Evolutionary conservation across 345 rosid species (phyloP), one percentile per base, ranked within the genome.

Genomic region (Citrus glauca): DNA sequence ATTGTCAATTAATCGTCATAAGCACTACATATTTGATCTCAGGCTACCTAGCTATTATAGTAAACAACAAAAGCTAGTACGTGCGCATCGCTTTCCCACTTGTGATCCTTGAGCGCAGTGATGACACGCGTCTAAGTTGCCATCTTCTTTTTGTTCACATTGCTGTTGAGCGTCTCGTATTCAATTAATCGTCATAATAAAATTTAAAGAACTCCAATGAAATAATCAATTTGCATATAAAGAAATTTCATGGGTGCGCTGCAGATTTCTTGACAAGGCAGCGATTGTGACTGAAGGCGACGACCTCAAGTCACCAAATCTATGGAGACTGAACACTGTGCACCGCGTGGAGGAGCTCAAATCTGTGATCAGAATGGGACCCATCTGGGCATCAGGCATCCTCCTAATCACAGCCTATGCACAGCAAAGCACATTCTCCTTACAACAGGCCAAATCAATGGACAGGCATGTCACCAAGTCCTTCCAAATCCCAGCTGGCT

Each of bases 321-420:
- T 84, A 16, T 86, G 91, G 91, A 79, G 84, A 24, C 73, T 88
- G n/a, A 88, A 81, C 82, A 88, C 89, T 11, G 84, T 88, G 0
- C 91, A 88, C 66, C 77, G 91, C 59, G 89, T 88, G 2, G 91
- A 88, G 61, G 91, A 88, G 55, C 71, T 88, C 0, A 88, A 88
- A 81, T 81, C 82, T 10, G 35, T 88, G 13, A 71, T 88, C 66
- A 77, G 88, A 74, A 84, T 88, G 91, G 83, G 85, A 71, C 91
- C 91, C 1, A 88, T 88, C 16, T 83, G 91, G 91, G 91, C 85
- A 17, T 81, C 89, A 16, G 91, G 91, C 37, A 86, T 86, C 66
- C 80, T 88, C 5, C 80, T 84, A 37, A 76, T 83, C 66, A 86
- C 89, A 61, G 86, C 91, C 24, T 76, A 72, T 60, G 84, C 88